Base-by-base conservation (phyloP, 495 filamentous ascomycete species). In the Aspergillus homomorphus region DNA sequence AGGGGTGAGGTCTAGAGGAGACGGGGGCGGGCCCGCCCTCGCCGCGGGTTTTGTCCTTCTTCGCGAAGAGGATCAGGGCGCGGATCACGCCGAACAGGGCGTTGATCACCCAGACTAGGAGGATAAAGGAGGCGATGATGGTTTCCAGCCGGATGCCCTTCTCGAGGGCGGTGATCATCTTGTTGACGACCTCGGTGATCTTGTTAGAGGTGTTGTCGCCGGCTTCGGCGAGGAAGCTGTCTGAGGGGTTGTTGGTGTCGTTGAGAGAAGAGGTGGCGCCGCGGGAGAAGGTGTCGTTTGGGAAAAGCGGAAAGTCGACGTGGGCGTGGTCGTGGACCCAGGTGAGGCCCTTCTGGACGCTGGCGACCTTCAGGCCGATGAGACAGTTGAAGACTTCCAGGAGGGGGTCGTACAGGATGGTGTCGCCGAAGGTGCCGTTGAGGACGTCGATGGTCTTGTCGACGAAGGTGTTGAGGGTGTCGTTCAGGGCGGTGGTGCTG, bases 241-340 rank as follows among this genome's bases (percentile, higher is more conserved):
- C 84, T 0, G 85, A 77, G 4, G 64, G 52, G 45, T 74, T 14
- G 33, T 2, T 61, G 14, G 67, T 70, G 30, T 75, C 73, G 43
- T 68, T 72, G 62, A 91, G 77, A 62, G 83, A 86, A 41, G 82
- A 75, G 16, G 81, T 70, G 38, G 92, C 90, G 24, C 92, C 93
- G 41, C 85, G 75, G 51, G 89, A 91, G 79, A 98, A 96, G 24
- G 88, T 88, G 64, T 96, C 80, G 66, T 90, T 85, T 23, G 82
- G 80, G 28, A 98, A 82, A 20, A 81, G 67, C 0, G 95, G 94
- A 65, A 98, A 88, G 57, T 84, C 74, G 61, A 98, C 80, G 51
- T 95, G 83, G 1, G 95, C 92, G 63, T 97, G 68, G 62, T 98
- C 87, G 56, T 85, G 78, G 30, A 95, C 87, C 91, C 92, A 98